These are phyloP conservation scores for Dichomitus squalens DNA, from an alignment of 1,284 basidiomycete genomes.

Conservation along the genomic window DNA sequence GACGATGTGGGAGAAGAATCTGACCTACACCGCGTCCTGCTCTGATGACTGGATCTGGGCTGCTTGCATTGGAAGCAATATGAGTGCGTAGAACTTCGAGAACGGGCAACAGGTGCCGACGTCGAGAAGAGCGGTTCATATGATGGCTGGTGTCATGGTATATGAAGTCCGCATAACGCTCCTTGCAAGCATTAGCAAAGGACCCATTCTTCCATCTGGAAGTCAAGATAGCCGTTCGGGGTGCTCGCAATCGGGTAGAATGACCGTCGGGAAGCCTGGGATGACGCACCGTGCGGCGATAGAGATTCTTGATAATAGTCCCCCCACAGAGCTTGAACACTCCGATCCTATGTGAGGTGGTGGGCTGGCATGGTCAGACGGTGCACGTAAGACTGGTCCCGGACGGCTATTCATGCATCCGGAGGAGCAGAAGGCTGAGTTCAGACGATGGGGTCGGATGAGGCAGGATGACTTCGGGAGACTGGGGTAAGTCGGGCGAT, in stretches of 20 bases:
- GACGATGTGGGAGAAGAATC: not conserved
- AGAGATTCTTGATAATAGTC: not conserved
- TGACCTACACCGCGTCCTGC: not conserved
- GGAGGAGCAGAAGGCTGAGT: too few relatives aligned
- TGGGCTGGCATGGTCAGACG: not conserved
- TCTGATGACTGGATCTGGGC: not conserved
- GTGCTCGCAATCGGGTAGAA: slow-evolving; percentile 12
- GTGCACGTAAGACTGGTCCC: too few relatives aligned
- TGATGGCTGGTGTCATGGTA: not conserved
- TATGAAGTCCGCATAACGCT: slow-evolving; percentile 12
- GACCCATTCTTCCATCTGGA: slow-evolving; percentile 5
- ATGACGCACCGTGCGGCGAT: slow-evolving; percentile 21
- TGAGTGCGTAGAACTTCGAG: slow-evolving; percentile 6
- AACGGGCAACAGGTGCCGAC: slow-evolving; percentile 14
- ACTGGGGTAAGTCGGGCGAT: too few relatives aligned
- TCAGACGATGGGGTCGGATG: too few relatives aligned
- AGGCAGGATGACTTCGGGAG: too few relatives aligned
- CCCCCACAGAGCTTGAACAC: not conserved
- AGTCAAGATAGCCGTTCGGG: not conserved
- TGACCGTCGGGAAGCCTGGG: not conserved
- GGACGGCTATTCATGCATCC: too few relatives aligned
- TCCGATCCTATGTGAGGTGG: not conserved
- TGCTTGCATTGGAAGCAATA: not conserved
- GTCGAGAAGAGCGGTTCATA: slow-evolving; percentile 7
- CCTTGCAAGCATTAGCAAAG: not conserved